Evolutionary conservation across 2,329 filamentous ascomycete genomes (phyloP), one percentile per base, ranked within the genome.

Genomic region (Fusarium tuaranense): DNA sequence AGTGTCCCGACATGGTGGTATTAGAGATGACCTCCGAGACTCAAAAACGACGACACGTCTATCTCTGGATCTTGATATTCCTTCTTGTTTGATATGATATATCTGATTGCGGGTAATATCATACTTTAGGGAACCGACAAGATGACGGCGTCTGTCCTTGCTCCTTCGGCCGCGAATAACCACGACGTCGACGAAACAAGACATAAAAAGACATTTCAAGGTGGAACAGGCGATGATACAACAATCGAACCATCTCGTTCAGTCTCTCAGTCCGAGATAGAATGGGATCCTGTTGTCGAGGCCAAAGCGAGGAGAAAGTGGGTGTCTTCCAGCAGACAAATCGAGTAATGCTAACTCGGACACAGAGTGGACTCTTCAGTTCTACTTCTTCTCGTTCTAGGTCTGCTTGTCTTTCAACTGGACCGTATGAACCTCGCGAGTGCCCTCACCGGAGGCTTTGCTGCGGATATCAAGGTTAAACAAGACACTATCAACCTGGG

Each of bases 361-460:
- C 16, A 18, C 36, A 89, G 86, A 72, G 81, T 86, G 44, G 87
- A 89, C 70, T 76, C 78, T 9, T 84, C 84, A 0, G 86, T 89
- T 2, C 81, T 89, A 1, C 84, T 86, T 0, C 79, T 89, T 0
- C 82, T 90, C 1, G 83, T 86, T 48, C 80, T 89, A 1, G 87
- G 86, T 1, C 80, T 89, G 2, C 80, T 88, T 1, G 86, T 86
- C 44, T 87, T 89, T 69, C 87, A 88, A 74, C 77, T 89, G 0
- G 87, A 89, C 67, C 85, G 87, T 30, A 88, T 87, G 82, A 88
- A 89, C 67, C 81, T 89, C 6, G 86, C 85, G 13, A 88, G 86
- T 67, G 87, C 87, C 5, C 78, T 89, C 1, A 89, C 87, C 0
- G 86, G 83, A 8, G 86, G 85, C 3, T 87, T 88, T 48, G 84